Conservation (phyloP, 768 basidiomycete genomes). For the Kondoa malvinella region DNA sequence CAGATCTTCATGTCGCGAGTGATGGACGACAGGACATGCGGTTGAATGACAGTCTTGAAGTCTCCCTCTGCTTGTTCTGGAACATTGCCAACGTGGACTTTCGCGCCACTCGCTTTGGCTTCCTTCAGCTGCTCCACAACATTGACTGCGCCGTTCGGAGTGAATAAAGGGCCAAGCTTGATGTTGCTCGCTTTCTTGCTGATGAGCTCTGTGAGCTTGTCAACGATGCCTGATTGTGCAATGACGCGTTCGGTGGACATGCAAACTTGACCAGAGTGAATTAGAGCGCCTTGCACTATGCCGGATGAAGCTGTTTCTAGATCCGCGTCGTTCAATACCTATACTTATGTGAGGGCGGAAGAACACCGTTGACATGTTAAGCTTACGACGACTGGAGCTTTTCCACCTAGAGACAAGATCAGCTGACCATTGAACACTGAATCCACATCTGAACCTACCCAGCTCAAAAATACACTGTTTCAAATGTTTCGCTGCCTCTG, state of each 20-base stretch:
- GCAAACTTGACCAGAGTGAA: slow-evolving; percentile 39
- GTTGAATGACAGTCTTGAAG: slow-evolving; percentile 35
- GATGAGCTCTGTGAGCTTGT: slow-evolving; percentile 33
- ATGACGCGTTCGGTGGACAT: slow-evolving; percentile 48
- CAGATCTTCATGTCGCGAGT: slow-evolving; percentile 41
- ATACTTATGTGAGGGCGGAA: not conserved
- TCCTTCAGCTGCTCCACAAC: slow-evolving; percentile 38
- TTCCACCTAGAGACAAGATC: too few species aligned
- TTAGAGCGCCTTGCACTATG: slow-evolving; percentile 37
- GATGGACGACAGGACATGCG: slow-evolving; percentile 41
- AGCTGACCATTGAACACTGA: too few species aligned
- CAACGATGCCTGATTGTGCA: slow-evolving; percentile 36
- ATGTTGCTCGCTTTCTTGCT: slow-evolving; percentile 30
- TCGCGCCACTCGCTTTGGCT: slow-evolving; percentile 38
- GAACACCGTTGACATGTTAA: too few species aligned
- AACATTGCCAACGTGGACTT: slow-evolving; percentile 38
- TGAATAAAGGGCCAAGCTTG: slow-evolving; percentile 37
- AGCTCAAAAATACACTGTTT: slow-evolving; percentile 32
- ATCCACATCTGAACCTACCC: too few species aligned
- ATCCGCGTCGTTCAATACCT: slow-evolving; percentile 36
- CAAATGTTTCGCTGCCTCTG: slow-evolving; percentile 29
- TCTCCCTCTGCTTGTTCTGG: slow-evolving; percentile 29
- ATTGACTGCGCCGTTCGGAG: slow-evolving; percentile 37
- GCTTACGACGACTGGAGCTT: slow-evolving; percentile 32
- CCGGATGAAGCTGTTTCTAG: slow-evolving; percentile 41